Evolutionary conservation across 164 flowering plant species (phyloP).

Genomic region (Cinnamomum micranthum): DNA sequence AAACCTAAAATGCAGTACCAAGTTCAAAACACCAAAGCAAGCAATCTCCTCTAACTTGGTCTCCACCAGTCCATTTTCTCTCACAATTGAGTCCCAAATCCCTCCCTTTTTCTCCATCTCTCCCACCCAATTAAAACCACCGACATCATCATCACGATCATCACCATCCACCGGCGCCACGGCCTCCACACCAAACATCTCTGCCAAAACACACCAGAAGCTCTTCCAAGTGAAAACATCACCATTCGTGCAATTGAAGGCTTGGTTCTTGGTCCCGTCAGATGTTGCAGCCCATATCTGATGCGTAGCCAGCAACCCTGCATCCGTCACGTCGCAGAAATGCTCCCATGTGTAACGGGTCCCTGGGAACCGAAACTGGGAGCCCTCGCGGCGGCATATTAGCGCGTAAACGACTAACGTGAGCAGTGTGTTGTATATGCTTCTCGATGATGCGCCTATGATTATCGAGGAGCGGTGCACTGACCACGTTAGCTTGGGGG

Average conservation of each 20-base stretch:
- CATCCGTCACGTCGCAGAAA: constrained; percentile 27
- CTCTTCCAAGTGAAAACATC: constrained; percentile 33
- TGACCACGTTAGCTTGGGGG: constrained; percentile 22
- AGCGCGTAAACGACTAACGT: constrained; percentile 19
- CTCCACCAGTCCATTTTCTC: constrained; percentile 16
- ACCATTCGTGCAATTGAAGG: constrained; percentile 34
- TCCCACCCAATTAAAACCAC: constrained; percentile 6
- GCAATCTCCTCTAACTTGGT: constrained; percentile 16
- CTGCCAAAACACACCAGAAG: constrained; percentile 10
- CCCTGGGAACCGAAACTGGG: constrained; percentile 29
- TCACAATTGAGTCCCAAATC: constrained; percentile 22
- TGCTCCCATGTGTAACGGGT: constrained; percentile 33
- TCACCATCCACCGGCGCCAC: not conserved
- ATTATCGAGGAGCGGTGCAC: constrained; percentile 34
- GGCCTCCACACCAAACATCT: constrained; percentile 10
- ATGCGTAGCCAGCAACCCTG: constrained; percentile 24
- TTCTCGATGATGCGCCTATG: constrained; percentile 28
- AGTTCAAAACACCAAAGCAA: constrained; percentile 1
- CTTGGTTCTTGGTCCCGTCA: constrained; percentile 27
- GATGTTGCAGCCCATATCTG: constrained; percentile 33
- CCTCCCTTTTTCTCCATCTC: constrained; percentile 13
- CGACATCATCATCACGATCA: not conserved
- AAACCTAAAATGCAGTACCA: constrained; percentile 13
- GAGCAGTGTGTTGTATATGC: constrained; percentile 13
- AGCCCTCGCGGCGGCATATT: constrained; percentile 19